Conservation (phyloP, 495 filamentous ascomycete species). For the Xylaria curta region DNA sequence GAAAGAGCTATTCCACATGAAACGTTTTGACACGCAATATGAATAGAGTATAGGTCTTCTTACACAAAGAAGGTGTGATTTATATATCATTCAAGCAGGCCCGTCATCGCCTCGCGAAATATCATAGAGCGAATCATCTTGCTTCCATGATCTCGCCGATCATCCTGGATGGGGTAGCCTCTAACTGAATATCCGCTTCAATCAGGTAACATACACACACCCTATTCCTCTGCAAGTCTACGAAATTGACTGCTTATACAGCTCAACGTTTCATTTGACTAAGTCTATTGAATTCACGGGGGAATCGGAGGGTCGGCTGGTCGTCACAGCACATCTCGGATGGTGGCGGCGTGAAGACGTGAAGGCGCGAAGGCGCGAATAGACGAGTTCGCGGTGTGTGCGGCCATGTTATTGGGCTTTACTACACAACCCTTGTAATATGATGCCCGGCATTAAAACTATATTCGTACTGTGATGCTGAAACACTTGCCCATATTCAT, state of each 20-base stretch:
- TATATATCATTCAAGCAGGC: neutral
- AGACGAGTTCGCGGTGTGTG: neutral
- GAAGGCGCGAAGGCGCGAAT: conserved; percentile 2
- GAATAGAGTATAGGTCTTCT: neutral
- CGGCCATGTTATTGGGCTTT: neutral
- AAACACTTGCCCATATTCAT: no score
- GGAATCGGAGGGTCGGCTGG: conserved; percentile 18
- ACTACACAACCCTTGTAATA: neutral
- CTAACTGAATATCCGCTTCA: neutral
- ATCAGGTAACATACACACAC: neutral
- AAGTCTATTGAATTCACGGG: neutral
- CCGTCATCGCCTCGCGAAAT: neutral
- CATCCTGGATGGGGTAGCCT: neutral
- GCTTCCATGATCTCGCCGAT: neutral
- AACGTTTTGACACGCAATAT: neutral
- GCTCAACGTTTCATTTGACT: neutral
- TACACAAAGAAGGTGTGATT: neutral
- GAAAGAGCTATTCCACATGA: neutral
- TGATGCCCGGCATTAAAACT: neutral
- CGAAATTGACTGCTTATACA: neutral
- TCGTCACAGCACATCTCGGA: neutral
- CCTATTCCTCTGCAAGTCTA: neutral
- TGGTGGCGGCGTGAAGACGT: neutral
- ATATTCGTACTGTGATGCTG: neutral
- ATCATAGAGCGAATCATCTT: neutral